These are phyloP conservation scores for Termitomyces sp. DNA, from an alignment of 768 basidiomycete species.

Conservation along the genomic window DNA sequence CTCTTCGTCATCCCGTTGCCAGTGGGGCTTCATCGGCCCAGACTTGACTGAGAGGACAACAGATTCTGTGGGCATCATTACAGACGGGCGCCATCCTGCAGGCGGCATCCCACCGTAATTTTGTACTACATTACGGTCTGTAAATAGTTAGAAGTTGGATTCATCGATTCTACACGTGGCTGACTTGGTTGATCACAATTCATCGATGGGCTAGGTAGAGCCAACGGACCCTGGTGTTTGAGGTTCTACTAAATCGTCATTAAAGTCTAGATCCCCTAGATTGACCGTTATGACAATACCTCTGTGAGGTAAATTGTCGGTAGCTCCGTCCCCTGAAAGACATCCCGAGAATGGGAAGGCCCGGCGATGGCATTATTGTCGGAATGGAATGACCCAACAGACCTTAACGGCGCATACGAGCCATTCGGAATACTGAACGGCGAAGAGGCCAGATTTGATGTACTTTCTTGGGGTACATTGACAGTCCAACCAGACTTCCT, in stretches of 20 bases:
- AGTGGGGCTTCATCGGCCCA: conserved; percentile 9
- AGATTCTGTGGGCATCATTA: conserved; percentile 6
- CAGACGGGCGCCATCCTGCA: conserved; percentile 6
- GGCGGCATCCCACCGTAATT: neutral
- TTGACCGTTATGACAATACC: neutral
- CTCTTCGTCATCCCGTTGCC: conserved; percentile 15
- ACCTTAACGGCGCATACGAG: neutral
- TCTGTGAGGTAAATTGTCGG: neutral
- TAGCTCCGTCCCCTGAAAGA: neutral
- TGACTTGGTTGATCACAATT: conserved; percentile 9
- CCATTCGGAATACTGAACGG: conserved; percentile 3
- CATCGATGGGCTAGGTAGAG: neutral
- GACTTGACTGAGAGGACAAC: conserved; percentile 7
- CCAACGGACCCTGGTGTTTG: neutral
- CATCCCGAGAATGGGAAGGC: neutral
- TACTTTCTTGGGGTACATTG: too few relatives aligned
- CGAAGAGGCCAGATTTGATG: neutral
- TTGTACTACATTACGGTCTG: conserved; percentile 7
- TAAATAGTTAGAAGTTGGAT: neutral
- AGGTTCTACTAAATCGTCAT: neutral
- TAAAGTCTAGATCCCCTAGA: neutral
- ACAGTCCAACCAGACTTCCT: neutral
- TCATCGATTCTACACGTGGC: neutral
- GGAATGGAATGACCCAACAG: neutral
- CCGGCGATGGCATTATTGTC: neutral